Evolutionary conservation across 148 eudicot genomes (phyloP).

Genomic region (Fagopyrum homotropicum): DNA sequence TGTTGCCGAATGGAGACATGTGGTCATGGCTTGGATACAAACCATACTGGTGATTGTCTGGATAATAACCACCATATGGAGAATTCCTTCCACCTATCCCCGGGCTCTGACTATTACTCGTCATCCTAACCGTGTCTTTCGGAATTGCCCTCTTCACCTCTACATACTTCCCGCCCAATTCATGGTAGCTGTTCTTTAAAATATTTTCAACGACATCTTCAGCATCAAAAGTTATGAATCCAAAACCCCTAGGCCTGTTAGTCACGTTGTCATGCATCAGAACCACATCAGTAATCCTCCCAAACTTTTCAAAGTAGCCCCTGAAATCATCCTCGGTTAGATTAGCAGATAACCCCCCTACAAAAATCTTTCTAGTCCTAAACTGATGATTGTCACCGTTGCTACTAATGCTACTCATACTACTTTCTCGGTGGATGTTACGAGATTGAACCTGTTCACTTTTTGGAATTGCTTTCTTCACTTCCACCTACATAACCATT

Average conservation of each 20-base stretch:
- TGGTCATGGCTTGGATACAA: neutral
- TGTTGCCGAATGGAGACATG: neutral
- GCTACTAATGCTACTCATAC: slow-evolving; percentile 20
- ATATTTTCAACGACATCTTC: slow-evolving; percentile 69
- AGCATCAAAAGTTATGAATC: slow-evolving; percentile 78
- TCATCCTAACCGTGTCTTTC: slow-evolving; percentile 31
- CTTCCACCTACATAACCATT: slow-evolving; percentile 58
- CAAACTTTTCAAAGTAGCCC: slow-evolving; percentile 68
- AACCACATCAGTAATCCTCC: slow-evolving; percentile 75
- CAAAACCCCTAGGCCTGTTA: slow-evolving; percentile 83
- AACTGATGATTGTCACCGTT: slow-evolving; percentile 20
- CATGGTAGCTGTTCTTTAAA: slow-evolving; percentile 49
- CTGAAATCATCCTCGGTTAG: slow-evolving; percentile 68
- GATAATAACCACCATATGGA: neutral
- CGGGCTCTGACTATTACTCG: slow-evolving; percentile 17
- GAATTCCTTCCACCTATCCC: neutral
- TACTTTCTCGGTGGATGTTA: slow-evolving; percentile 26
- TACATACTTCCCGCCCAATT: slow-evolving; percentile 64
- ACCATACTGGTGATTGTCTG: neutral
- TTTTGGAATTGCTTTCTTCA: slow-evolving; percentile 70
- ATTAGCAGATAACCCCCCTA: slow-evolving; percentile 81
- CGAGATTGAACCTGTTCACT: slow-evolving; percentile 29
- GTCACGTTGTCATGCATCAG: slow-evolving; percentile 75
- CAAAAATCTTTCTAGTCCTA: slow-evolving; percentile 79
- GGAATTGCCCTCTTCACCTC: slow-evolving; percentile 84